Evolutionary conservation across 1,284 basidiomycete species (phyloP).

Genomic region (Fomitopsis pinicola): DNA sequence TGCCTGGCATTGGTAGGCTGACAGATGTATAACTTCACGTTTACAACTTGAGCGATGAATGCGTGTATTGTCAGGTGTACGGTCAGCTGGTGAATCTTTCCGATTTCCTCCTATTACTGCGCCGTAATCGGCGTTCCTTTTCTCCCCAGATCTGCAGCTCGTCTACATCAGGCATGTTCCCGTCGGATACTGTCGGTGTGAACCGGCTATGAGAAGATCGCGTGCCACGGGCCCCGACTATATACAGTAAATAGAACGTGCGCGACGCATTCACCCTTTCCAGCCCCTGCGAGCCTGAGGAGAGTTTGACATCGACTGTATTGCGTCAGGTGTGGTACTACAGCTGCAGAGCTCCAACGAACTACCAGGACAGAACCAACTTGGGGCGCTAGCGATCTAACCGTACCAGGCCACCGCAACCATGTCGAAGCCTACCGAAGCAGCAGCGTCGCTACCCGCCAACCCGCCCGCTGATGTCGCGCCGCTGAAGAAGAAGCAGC

Average conservation of each 20-base stretch:
- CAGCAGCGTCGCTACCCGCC: constrained; percentile 3
- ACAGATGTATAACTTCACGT: no score
- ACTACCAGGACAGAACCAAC: no score
- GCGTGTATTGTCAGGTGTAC: not conserved
- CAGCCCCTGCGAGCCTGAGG: not conserved
- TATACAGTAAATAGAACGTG: not conserved
- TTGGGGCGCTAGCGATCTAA: not conserved
- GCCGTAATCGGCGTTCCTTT: not conserved
- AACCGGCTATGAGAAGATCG: constrained; percentile 1
- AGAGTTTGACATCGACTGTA: not conserved
- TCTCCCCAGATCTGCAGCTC: not conserved
- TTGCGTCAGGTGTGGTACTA: not conserved
- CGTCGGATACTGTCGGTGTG: not conserved
- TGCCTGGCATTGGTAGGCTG: not conserved
- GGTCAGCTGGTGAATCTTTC: not conserved
- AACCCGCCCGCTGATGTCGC: constrained; percentile 5
- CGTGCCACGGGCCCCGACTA: not conserved
- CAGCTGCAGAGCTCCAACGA: not conserved
- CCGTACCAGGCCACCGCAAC: not conserved
- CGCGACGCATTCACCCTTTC: not conserved
- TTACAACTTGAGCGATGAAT: not conserved
- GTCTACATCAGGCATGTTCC: not conserved
- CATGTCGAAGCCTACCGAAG: constrained; percentile 8
- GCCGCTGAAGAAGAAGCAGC: constrained; percentile 45
- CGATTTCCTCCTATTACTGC: not conserved